These are phyloP conservation scores for Chondrus crispus DNA, from an alignment of 23 red algal species.

Conservation along the genomic window DNA sequence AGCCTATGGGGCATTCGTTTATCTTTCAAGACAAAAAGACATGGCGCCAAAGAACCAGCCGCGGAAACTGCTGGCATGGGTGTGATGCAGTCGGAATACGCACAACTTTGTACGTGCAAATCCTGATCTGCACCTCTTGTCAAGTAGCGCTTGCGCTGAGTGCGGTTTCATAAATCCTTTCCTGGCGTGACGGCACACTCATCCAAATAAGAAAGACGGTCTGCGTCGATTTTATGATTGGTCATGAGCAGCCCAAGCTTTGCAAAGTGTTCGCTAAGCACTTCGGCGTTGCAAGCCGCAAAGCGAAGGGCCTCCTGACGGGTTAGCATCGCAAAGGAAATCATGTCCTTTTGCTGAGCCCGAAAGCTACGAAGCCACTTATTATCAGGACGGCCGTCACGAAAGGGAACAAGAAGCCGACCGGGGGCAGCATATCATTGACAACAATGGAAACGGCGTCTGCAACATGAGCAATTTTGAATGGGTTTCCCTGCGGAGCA, in stretches of 20 bases:
- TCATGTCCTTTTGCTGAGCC: not conserved
- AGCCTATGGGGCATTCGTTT: not conserved
- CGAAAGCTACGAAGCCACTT: not conserved
- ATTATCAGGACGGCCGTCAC: not conserved
- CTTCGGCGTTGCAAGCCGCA: not conserved
- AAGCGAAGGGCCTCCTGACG: slow-evolving; percentile 8
- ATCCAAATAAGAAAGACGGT: not conserved
- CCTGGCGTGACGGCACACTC: slow-evolving; percentile 7
- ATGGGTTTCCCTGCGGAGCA: not conserved
- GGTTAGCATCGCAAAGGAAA: not conserved
- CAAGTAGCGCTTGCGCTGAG: not conserved
- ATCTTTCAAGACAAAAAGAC: slow-evolving; percentile 18
- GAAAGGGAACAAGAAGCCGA: not conserved
- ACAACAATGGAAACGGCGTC: not conserved
- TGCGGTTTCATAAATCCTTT: not conserved
- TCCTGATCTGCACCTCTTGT: not conserved
- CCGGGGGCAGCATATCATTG: not conserved
- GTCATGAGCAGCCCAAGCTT: not conserved
- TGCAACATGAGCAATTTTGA: not conserved
- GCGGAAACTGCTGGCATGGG: slow-evolving; percentile 3
- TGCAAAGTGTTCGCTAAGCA: not conserved
- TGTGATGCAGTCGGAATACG: not conserved
- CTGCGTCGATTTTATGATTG: not conserved
- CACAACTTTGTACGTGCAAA: not conserved
- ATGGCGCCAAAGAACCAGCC: not conserved